Evolutionary conservation across 805 yeast genomes (phyloP).

Genomic region (Alloascoidea hylecoeti): DNA sequence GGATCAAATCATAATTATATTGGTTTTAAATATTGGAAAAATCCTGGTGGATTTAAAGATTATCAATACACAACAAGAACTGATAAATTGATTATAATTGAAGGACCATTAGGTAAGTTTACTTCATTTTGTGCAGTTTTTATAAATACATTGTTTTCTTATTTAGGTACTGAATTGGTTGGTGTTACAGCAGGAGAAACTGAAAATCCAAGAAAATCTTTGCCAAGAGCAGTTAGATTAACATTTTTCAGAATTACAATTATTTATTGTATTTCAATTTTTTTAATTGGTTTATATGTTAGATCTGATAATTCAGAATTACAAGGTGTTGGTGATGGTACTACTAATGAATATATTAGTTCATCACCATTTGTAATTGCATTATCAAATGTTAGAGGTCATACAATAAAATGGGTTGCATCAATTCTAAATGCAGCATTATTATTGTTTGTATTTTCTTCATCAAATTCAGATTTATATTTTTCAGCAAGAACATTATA

Average conservation of each 20-base stretch:
- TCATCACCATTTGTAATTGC: conserved; percentile 85
- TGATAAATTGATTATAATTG: conserved; percentile 21
- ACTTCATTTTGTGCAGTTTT: conserved; percentile 48
- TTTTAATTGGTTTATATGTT: conserved; percentile 57
- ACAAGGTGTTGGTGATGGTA: conserved; percentile 25
- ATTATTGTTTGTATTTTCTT: conserved; percentile 64
- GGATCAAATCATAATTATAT: conserved; percentile 61
- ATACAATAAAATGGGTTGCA: no score
- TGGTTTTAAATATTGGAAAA: conserved; percentile 57
- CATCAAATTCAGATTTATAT: conserved; percentile 69
- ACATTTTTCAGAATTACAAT: conserved; percentile 56
- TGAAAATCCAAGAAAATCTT: conserved; percentile 48
- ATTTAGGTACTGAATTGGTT: conserved; percentile 53
- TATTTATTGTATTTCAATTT: conserved; percentile 47
- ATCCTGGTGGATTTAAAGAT: conserved; percentile 51
- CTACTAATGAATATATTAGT: conserved; percentile 37
- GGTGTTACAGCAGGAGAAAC: conserved; percentile 70
- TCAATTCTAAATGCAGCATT: conserved; percentile 56
- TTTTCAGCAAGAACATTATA: conserved; percentile 66
- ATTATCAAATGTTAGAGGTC: conserved; percentile 21
- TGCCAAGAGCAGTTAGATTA: conserved; percentile 59
- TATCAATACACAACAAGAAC: conserved; percentile 27
- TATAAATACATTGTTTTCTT: conserved; percentile 57
- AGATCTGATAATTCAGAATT: conserved; percentile 39
- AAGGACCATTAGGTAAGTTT: conserved; percentile 37